Evolutionary conservation across 1,284 basidiomycete genomes (phyloP).

Genomic region (Austropuccinia psidii): DNA sequence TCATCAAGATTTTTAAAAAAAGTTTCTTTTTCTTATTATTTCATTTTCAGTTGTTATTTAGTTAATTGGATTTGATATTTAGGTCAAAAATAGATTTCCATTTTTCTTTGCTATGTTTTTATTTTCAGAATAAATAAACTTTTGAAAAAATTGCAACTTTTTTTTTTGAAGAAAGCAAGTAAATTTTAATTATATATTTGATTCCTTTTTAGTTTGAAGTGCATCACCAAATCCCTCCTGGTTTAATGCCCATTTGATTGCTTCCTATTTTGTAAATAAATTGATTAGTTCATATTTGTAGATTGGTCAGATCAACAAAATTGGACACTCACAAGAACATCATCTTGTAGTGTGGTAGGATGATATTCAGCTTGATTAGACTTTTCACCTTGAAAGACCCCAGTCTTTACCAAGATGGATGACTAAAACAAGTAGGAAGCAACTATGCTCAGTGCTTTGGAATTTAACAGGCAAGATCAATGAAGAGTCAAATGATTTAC

Average conservation of each 20-base stretch:
- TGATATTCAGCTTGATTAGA: not conserved
- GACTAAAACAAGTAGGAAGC: not conserved
- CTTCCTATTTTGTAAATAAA: not conserved
- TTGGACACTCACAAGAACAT: constrained; percentile 22
- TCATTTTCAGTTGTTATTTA: no score
- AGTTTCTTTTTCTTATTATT: no score
- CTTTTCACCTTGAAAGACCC: constrained; percentile 22
- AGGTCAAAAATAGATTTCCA: no score
- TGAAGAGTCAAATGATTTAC: not conserved
- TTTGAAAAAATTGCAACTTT: no score
- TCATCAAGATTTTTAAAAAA: no score
- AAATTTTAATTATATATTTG: no score
- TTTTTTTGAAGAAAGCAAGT: no score
- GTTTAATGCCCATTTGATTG: constrained; percentile 10
- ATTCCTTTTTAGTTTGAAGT: no score
- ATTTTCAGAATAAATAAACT: no score
- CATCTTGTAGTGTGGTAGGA: constrained; percentile 9
- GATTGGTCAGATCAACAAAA: not conserved
- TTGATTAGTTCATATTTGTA: not conserved
- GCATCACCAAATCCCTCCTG: not conserved
- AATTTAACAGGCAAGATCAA: not conserved
- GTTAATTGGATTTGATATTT: no score
- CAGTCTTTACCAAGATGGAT: constrained; percentile 26
- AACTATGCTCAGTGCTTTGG: not conserved
- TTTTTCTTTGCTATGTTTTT: no score